Percentiles rank a stretch among this genome's conserved stretches.
Evolutionary conservation across 352 stramenopile genomes (phyloP).

Genomic region (Globisporangium viniferum): DNA sequence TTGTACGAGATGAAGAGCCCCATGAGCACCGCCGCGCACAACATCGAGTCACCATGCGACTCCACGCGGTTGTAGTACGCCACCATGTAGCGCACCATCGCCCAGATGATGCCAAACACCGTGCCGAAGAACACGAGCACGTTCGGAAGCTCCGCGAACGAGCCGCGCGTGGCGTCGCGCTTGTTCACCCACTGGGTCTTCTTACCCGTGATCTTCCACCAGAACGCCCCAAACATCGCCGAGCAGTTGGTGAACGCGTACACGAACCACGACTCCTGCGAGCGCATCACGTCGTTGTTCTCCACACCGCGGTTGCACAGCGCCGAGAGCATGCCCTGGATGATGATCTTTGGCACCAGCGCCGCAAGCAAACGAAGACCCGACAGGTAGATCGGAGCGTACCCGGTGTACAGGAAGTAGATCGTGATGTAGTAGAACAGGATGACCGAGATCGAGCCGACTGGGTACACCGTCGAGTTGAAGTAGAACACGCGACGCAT

Average conservation of each 20-base stretch:
- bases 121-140: slow-evolving; percentile 77
- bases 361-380: slow-evolving; percentile 63
- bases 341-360: slow-evolving; percentile 73
- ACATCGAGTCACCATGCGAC: slow-evolving; percentile 73
- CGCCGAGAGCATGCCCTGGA: slow-evolving; percentile 68
- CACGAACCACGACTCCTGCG: slow-evolving; percentile 74
- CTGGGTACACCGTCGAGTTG: slow-evolving; percentile 78
- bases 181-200: slow-evolving; percentile 75
- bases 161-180: slow-evolving; percentile 54
- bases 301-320: slow-evolving; percentile 74
- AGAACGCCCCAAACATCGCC: slow-evolving; percentile 70
- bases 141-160: slow-evolving; percentile 75
- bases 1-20: slow-evolving; percentile 77
- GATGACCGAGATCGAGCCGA: slow-evolving; percentile 72
- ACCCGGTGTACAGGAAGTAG: slow-evolving; percentile 85
- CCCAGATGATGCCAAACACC: slow-evolving; percentile 74
- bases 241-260: slow-evolving; percentile 83
- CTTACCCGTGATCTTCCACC: slow-evolving; percentile 79
- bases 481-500: slow-evolving; percentile 86
- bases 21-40: slow-evolving; percentile 68
- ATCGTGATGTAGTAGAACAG: slow-evolving; percentile 85
- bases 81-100: slow-evolving; percentile 77
- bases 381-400: slow-evolving; percentile 78
- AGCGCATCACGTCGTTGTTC: slow-evolving; percentile 81
- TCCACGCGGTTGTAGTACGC: slow-evolving; percentile 70